These are phyloP conservation scores for Pythium dissimile DNA, from an alignment of 352 stramenopile species.

Conservation along the genomic window DNA sequence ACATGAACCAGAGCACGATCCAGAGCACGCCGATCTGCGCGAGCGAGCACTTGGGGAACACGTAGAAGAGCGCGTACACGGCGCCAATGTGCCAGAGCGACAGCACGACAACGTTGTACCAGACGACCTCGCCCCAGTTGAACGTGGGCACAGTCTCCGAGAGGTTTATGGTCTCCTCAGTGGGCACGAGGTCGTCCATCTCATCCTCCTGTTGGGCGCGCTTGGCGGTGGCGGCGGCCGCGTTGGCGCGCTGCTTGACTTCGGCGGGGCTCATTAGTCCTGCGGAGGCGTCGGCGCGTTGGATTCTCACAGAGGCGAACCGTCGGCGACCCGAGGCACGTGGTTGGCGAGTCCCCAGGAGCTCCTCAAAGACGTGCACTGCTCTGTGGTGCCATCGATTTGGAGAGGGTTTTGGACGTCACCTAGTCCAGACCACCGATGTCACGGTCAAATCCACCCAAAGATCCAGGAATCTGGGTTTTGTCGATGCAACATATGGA, in stretches of 20 bases:
- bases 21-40: conserved; percentile 59
- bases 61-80: conserved; percentile 63
- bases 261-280: conserved; percentile 2
- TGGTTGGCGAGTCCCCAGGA: background rate
- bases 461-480: background rate
- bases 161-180: conserved; percentile 19
- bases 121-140: conserved; percentile 74
- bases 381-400: conserved; percentile 1
- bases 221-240: background rate
- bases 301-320: background rate
- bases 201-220: conserved; percentile 40
- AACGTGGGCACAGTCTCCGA: conserved; percentile 33
- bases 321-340: background rate
- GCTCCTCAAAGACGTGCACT: conserved; percentile 15
- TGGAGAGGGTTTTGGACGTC: conserved; percentile 11
- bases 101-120: conserved; percentile 81
- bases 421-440: conserved; percentile 4
- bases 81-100: conserved; percentile 65
- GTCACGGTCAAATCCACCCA: background rate
- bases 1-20: conserved; percentile 60
- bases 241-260: conserved; percentile 10
- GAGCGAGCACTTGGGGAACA: conserved; percentile 46
- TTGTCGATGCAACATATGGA: background rate
- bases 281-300: background rate
- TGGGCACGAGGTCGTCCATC: conserved; percentile 26